Conservation (phyloP, 1,139 yeast genomes). For the Wickerhamiella pararugosa region DNA sequence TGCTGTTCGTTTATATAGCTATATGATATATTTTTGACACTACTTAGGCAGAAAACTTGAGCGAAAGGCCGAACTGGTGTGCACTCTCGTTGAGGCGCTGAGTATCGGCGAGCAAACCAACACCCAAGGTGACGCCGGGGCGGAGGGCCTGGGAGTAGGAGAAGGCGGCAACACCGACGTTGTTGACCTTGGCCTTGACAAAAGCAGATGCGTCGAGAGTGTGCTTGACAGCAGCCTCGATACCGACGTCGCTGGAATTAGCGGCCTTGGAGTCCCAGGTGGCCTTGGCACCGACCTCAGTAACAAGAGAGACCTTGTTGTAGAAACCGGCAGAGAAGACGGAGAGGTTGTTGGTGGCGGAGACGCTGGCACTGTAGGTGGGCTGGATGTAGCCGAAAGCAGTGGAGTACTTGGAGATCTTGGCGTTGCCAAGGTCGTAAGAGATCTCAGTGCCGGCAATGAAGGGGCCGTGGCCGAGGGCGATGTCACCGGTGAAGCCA, state of each 20-base stretch:
- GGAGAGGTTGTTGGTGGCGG: slow-evolving; percentile 80
- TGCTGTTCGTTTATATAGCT: not conserved
- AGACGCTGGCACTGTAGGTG: slow-evolving; percentile 73
- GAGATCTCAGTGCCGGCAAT: slow-evolving; percentile 96
- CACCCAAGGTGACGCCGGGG: slow-evolving; percentile 95
- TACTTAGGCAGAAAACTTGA: slow-evolving; percentile 71
- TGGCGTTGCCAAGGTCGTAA: slow-evolving; percentile 85
- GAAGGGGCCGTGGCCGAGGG: slow-evolving; percentile 92
- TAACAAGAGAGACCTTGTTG: slow-evolving; percentile 83
- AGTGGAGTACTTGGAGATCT: slow-evolving; percentile 86
- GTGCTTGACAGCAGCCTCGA: slow-evolving; percentile 96
- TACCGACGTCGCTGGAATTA: slow-evolving; percentile 48
- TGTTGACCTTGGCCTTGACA: slow-evolving; percentile 94
- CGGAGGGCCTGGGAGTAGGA: slow-evolving; percentile 90
- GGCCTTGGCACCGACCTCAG: slow-evolving; percentile 97
- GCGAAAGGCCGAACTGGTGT: slow-evolving; percentile 93
- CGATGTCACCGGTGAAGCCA: slow-evolving; percentile 83
- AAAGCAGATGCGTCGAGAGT: slow-evolving; percentile 72
- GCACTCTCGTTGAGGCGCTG: slow-evolving; percentile 93
- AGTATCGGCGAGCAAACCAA: slow-evolving; percentile 95
- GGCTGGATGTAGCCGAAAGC: slow-evolving; percentile 90
- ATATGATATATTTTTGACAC: not conserved
- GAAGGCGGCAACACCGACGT: slow-evolving; percentile 88
- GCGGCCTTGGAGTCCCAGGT: slow-evolving; percentile 84
- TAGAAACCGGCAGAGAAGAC: slow-evolving; percentile 92